Percentiles rank a stretch among this genome's conserved stretches.
phyloP scores from a whole-genome alignment of 148 eudicot species.

The Camellia sinensis region DNA sequence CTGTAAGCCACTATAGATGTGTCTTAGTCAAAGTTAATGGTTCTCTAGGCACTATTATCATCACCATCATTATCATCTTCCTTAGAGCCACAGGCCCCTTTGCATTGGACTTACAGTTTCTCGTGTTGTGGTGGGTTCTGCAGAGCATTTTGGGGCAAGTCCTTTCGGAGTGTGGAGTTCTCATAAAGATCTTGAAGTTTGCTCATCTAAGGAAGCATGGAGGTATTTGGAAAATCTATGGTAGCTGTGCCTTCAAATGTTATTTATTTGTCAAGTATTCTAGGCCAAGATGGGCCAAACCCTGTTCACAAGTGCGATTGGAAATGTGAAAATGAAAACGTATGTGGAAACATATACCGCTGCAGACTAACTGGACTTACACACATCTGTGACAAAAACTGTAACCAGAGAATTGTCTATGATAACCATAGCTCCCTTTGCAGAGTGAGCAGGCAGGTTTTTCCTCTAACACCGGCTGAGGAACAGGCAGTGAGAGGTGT shows the following conservation, averaged over 20 bases:
- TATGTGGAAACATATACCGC: constrained; percentile 88
- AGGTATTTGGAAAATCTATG: constrained; percentile 67
- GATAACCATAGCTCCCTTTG: constrained; percentile 90
- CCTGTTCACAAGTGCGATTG: constrained; percentile 91
- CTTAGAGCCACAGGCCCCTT: background rate
- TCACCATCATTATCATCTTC: background rate
- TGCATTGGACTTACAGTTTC: constrained; percentile 33
- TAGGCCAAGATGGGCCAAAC: constrained; percentile 79
- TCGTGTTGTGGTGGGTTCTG: constrained; percentile 46
- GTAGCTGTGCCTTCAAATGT: constrained; percentile 69
- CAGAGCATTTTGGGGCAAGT: constrained; percentile 40
- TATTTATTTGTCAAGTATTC: constrained; percentile 75
- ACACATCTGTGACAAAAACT: constrained; percentile 96
- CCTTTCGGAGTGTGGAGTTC: constrained; percentile 19
- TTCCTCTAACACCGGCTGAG: constrained; percentile 72
- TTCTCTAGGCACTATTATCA: background rate
- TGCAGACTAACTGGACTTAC: constrained; percentile 92
- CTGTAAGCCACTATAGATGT: background rate
- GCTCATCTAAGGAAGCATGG: constrained; percentile 42
- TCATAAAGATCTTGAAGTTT: constrained; percentile 13
- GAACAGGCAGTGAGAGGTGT: constrained; percentile 92
- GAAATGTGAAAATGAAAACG: constrained; percentile 81
- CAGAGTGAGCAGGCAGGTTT: constrained; percentile 82
- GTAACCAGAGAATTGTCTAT: constrained; percentile 89
- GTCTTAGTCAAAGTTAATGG: background rate